Conservation (phyloP, 345 rosid species). For the Arabidopsis suecica region DNA sequence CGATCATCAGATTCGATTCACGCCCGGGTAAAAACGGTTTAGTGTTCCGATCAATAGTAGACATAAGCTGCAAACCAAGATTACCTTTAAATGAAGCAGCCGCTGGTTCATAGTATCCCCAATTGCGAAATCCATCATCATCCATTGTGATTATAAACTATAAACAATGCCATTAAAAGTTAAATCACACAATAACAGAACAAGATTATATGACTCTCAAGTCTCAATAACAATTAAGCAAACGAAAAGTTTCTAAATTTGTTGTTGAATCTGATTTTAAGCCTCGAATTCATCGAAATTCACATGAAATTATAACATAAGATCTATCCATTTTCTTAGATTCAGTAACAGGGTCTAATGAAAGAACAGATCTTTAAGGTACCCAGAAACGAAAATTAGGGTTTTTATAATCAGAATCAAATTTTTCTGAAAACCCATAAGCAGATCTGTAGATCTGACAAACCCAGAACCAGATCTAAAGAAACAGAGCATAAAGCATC, state of each 20-base stretch:
- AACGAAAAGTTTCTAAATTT: not conserved
- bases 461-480: slow-evolving; percentile 51
- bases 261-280: not conserved
- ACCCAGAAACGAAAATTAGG: slow-evolving; percentile 13
- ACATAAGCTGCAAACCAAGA: slow-evolving; percentile 86
- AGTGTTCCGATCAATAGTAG: slow-evolving; percentile 78
- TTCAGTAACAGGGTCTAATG: slow-evolving; percentile 26
- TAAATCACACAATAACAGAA: not conserved
- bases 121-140: slow-evolving; percentile 76
- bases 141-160: slow-evolving; percentile 57
- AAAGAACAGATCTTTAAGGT: slow-evolving; percentile 3
- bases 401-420: not conserved
- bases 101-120: slow-evolving; percentile 94
- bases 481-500: slow-evolving; percentile 19
- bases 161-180: slow-evolving; percentile 37
- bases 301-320: not conserved
- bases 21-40: slow-evolving; percentile 75
- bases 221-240: not conserved
- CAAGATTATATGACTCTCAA: not conserved
- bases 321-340: slow-evolving; percentile 36
- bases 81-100: slow-evolving; percentile 69
- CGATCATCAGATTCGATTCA: slow-evolving; percentile 64
- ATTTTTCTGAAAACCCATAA: slow-evolving; percentile 24
- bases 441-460: slow-evolving; percentile 50
- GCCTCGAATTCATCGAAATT: slow-evolving; percentile 14